Percentiles rank a stretch among this genome's conserved stretches.
Conservation (phyloP, 352 stramenopile species). For the Phytophthora palmivora region DNA sequence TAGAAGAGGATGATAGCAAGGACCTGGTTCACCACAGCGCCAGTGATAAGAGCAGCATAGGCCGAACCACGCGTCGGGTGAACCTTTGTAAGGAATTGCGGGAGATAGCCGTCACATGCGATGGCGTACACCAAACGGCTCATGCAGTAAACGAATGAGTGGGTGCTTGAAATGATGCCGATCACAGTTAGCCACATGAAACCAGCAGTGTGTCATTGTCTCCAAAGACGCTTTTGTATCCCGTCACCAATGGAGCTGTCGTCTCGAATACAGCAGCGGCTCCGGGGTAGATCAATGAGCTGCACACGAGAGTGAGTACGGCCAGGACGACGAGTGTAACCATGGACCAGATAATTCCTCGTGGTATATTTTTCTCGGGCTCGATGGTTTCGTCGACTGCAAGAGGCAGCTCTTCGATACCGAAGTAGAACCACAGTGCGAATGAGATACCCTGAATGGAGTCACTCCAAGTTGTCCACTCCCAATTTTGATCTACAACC, state of each 20-base stretch:
- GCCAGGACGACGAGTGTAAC: constrained; percentile 55
- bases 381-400: constrained; percentile 79
- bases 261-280: constrained; percentile 44
- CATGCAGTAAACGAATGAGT: constrained; percentile 84
- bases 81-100: constrained; percentile 58
- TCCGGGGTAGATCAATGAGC: constrained; percentile 59
- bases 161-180: constrained; percentile 61
- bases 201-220: constrained; percentile 62
- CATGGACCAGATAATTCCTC: constrained; percentile 65
- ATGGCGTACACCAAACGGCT: constrained; percentile 66
- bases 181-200: constrained; percentile 77
- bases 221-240: constrained; percentile 79
- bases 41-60: constrained; percentile 55
- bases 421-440: constrained; percentile 77
- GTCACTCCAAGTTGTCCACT: constrained; percentile 54
- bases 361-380: constrained; percentile 72
- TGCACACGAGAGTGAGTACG: constrained; percentile 65
- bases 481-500: constrained; percentile 57
- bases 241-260: constrained; percentile 55
- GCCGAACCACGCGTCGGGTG: constrained; percentile 52
- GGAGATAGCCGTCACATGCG: constrained; percentile 66
- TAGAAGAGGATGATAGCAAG: constrained; percentile 65
- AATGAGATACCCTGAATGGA: constrained; percentile 68
- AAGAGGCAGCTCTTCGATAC: constrained; percentile 78
- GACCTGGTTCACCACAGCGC: constrained; percentile 43